Evolutionary conservation across 352 stramenopile genomes (phyloP).

Genomic region (Thraustochytrium striatum): DNA sequence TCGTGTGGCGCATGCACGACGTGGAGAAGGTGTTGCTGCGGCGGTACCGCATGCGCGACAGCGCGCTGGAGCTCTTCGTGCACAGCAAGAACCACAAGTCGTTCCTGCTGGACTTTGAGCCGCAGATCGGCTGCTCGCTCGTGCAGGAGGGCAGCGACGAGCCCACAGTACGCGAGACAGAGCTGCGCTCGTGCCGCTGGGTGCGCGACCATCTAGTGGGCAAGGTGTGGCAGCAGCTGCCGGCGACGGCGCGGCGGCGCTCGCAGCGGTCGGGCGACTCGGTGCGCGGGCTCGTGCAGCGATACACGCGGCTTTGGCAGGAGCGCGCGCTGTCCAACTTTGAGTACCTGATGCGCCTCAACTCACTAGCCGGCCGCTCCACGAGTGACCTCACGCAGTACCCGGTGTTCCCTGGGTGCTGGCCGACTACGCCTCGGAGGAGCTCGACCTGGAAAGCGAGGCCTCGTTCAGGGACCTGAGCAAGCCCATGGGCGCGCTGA

Average conservation of each 20-base stretch:
- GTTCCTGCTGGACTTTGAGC: conserved; percentile 70
- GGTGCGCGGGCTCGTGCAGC: background rate
- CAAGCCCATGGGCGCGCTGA: conserved; percentile 48
- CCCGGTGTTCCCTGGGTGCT: conserved; percentile 97
- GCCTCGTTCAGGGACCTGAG: conserved; percentile 11
- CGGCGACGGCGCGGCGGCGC: background rate
- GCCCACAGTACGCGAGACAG: background rate
- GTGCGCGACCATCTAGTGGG: conserved; percentile 2
- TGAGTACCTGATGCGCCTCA: conserved; percentile 93
- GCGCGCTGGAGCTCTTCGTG: conserved; percentile 71
- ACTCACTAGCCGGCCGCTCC: conserved; percentile 85
- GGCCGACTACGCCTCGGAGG: conserved; percentile 84
- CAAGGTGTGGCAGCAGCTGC: background rate
- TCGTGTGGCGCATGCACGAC: conserved; percentile 37
- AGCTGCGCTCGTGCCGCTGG: background rate
- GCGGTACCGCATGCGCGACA: conserved; percentile 67
- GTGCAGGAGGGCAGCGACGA: background rate
- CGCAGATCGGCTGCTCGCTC: conserved; percentile 55
- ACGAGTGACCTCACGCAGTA: conserved; percentile 98
- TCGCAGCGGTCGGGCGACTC: conserved; percentile 32
- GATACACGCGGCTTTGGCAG: conserved; percentile 57
- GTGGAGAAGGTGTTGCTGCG: conserved; percentile 55
- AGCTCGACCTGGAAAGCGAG: conserved; percentile 74
- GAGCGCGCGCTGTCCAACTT: conserved; percentile 79
- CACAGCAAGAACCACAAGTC: conserved; percentile 63